Base-by-base conservation (phyloP, 306 rosid genomes). In the Trifolium fragiferum region DNA sequence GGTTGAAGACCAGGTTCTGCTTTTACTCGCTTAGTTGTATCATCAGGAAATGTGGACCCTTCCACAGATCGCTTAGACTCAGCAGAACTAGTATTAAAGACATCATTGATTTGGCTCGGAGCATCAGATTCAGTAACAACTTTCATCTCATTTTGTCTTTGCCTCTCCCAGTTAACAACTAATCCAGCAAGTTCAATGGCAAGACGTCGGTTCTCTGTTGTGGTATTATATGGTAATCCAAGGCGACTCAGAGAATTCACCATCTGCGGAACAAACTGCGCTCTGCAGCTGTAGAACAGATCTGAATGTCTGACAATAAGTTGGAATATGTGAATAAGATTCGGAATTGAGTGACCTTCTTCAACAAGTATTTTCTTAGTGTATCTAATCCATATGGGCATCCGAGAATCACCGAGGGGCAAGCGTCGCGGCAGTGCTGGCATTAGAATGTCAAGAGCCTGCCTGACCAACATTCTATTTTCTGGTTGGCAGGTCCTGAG, bases 181-280 rank as follows among this genome's bases (percentile, higher is more conserved):
- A 95, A 95, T 40, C 99, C 99, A 63, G 99, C 97, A 78, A 95
- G 99, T 66, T 95, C 99, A 87, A 95, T 92, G 77, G 99, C 98
- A 55, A 95, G 99, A 32, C 98, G 93, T 82, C 99, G 85, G 83
- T 95, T 92, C 78, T 95, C 99, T 44, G 89, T 90, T 11, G 98
- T 89, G 40, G 98, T 95, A 83, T 92, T 95, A 68, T 81, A 92
- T 35, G 98, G 99, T 87, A 95, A 75, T 83, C 99, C 99, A 61
- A 95, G 97, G 64, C 99, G 96, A 84, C 97, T 95, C 15, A 95
- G 87, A 85, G 99, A 92, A 86, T 95, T 95, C 78, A 95, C 99
- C 99, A 95, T 95, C 85, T 95, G 99, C 38, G 99, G 99, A 74
- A 95, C 99, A 80, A 95, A 95, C 74, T 95, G 99, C 66, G 99